Percentiles rank a stretch among this genome's conserved stretches.
These are phyloP conservation scores for Oemleria cerasiformis DNA, from an alignment of 306 rosid genomes.

Conservation along the genomic window DNA sequence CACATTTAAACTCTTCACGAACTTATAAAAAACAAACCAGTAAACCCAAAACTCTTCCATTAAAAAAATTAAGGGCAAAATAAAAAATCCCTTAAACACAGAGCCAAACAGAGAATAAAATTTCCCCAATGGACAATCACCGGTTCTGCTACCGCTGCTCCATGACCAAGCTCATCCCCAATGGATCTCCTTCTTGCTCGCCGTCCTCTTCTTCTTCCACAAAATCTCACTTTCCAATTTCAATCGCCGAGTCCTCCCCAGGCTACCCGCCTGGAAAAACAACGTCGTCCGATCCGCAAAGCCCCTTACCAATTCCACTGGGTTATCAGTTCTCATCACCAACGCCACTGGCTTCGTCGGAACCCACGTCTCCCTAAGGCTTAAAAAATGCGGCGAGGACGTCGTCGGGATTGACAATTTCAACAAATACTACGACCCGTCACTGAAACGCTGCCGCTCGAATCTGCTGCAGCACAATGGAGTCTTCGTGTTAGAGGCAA, in stretches of 20 bases:
- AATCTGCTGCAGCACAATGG: slow-evolving; percentile 20
- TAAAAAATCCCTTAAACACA: no score
- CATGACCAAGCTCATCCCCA: slow-evolving; percentile 24
- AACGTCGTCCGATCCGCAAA: slow-evolving; percentile 5
- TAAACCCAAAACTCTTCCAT: no score
- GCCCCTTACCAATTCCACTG: neutral
- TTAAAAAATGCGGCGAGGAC: no score
- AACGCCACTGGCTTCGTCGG: no score
- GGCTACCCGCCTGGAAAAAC: slow-evolving; percentile 26
- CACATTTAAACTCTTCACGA: no score
- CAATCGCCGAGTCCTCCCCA: slow-evolving; percentile 31
- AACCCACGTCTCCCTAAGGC: no score
- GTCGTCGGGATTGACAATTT: slow-evolving; percentile 38
- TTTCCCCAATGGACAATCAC: no score
- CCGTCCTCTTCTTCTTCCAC: slow-evolving; percentile 15
- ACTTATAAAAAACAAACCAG: no score
- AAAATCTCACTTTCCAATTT: slow-evolving; percentile 13
- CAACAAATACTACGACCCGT: no score
- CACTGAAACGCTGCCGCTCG: slow-evolving; percentile 29
- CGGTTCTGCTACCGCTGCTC: slow-evolving; percentile 26
- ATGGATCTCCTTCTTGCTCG: slow-evolving; percentile 9
- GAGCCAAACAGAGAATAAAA: no score
- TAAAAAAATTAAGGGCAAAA: no score
- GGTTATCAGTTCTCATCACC: neutral
- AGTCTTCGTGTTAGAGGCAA: slow-evolving; percentile 32